Conservation (phyloP, 1,284 basidiomycete species). For the Lentinula novae-zelandiae region DNA sequence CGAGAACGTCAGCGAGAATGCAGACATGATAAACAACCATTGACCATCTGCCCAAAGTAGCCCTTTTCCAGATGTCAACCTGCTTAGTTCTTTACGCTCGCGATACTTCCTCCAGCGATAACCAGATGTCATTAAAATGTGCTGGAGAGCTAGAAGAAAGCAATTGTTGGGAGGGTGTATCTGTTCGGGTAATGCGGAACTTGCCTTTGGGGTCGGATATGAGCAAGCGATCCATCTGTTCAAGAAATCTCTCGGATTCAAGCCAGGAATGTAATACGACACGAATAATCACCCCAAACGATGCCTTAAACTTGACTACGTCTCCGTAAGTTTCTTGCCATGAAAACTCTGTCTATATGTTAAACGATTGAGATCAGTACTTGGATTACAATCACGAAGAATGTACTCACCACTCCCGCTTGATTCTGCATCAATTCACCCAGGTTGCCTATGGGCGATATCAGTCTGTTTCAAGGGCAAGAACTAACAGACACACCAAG, state of each 20-base stretch:
- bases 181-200: background rate
- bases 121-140: slow-evolving; percentile 35
- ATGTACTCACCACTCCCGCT: slow-evolving; percentile 6
- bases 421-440: slow-evolving; percentile 10
- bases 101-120: slow-evolving; percentile 36
- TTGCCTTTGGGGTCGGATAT: slow-evolving; percentile 32
- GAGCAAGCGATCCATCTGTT: slow-evolving; percentile 13
- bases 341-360: slow-evolving; percentile 7
- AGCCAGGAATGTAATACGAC: background rate
- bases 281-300: slow-evolving; percentile 3
- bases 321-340: slow-evolving; percentile 14
- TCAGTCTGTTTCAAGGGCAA: background rate
- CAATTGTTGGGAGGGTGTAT: background rate
- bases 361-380: background rate
- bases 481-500: slow-evolving; percentile 2
- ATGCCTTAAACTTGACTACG: slow-evolving; percentile 11
- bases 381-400: background rate
- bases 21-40: background rate
- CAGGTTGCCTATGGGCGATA: slow-evolving; percentile 2
- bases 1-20: background rate
- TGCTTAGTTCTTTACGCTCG: slow-evolving; percentile 26
- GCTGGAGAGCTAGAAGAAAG: slow-evolving; percentile 27
- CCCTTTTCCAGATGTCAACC: slow-evolving; percentile 31
- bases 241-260: background rate
- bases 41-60: slow-evolving; percentile 38